Evolutionary conservation across 768 basidiomycete genomes (phyloP), one percentile per base, ranked within the genome.

Genomic region (Macrolepiota fuliginosa): DNA sequence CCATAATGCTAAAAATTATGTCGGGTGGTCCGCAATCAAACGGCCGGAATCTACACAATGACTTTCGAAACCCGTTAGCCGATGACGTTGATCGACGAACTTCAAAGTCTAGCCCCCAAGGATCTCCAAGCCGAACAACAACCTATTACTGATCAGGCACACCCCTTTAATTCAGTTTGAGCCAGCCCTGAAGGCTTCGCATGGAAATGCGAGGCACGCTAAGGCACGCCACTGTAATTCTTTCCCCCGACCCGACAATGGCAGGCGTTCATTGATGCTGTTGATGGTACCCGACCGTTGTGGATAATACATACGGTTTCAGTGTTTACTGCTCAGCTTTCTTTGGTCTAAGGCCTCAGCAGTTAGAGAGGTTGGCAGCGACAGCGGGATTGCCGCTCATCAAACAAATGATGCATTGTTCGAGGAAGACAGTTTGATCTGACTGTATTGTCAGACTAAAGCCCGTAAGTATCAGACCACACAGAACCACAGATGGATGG

Each of bases 261-360:
- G 25, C 37, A 56, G 39, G 54, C 40, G 40, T 56, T 56, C 24
- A 56, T 56, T 45, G 54, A 19, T 24, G 37, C 35, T 54, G 53
- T 54, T 32, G 4, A 24, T 25, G 13, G 15, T 32, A n/a, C 32
- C 29, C 29, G 45, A 29, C 45, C 25, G 17, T 32, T 3, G 32
- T 42, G 55, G 13, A 46, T n/a, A 35, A 32, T 32, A 32, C 29
- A 32, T 32, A 32, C 29, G 7, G 3, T 32, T 32, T 32, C 29
- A 32, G 29, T 7, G 3, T 32, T 7, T 7, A 32, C 29, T 32
- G 29, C 29, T 7, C 29, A 32, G n/a, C n/a, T n/a, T n/a, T n/a
- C n/a, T n/a, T n/a, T n/a, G n/a, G n/a, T n/a, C n/a, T n/a, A n/a
- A n/a, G n/a, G n/a, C n/a, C n/a, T n/a, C n/a, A n/a, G n/a, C n/a